Evolutionary conservation across 306 rosid genomes (phyloP).

Genomic region (Acacia crassicarpa): DNA sequence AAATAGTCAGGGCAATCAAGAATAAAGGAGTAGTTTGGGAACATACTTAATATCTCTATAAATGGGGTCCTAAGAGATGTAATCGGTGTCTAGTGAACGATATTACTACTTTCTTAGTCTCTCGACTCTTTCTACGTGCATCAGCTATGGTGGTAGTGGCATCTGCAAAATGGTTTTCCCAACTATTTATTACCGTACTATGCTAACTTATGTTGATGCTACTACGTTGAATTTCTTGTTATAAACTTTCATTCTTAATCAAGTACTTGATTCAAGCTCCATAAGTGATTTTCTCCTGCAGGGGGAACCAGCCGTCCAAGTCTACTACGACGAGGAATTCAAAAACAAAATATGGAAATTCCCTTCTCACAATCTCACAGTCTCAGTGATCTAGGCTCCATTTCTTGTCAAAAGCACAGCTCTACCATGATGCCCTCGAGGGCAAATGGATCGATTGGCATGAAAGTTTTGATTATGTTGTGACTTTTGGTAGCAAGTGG

Average conservation of each 20-base stretch:
- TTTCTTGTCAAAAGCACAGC: constrained; percentile 63
- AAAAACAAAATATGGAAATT: constrained; percentile 74
- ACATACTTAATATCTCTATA: too few relatives aligned
- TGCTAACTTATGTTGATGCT: background rate
- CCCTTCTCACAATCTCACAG: constrained; percentile 72
- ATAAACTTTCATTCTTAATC: background rate
- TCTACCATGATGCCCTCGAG: constrained; percentile 61
- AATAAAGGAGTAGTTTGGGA: background rate
- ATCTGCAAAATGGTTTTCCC: too few relatives aligned
- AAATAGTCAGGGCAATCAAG: background rate
- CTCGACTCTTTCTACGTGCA: background rate
- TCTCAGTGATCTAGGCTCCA: constrained; percentile 69
- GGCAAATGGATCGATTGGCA: constrained; percentile 58
- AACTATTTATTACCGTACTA: background rate
- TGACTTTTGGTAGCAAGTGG: constrained; percentile 77
- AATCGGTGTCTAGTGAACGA: background rate
- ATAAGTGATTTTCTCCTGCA: constrained; percentile 36
- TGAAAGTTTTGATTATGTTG: constrained; percentile 44
- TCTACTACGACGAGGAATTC: constrained; percentile 79
- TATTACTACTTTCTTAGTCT: background rate
- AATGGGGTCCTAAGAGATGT: too few relatives aligned
- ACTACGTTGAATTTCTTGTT: background rate
- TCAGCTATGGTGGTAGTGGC: background rate
- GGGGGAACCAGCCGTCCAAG: constrained; percentile 71
- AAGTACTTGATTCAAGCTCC: constrained; percentile 2